Evolutionary conservation across 306 rosid species (phyloP), one percentile per base, ranked within the genome.

Genomic region (Prunus mongolica): DNA sequence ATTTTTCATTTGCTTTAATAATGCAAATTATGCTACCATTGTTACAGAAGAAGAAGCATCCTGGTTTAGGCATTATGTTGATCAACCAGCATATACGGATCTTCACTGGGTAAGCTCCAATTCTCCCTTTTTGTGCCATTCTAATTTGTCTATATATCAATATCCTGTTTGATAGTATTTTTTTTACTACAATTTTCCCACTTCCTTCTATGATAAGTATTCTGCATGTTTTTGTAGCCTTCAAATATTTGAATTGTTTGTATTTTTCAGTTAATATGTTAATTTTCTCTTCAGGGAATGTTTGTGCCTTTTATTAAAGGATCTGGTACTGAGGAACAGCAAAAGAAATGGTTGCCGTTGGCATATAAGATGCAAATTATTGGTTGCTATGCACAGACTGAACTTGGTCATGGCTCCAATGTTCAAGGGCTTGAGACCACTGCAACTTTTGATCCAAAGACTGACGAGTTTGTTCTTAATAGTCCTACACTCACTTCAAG

Each of bases 371-470:
- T 95, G 99, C 90, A 95, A 88, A 92, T 95, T 73, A 88, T 95
- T 81, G 99, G 99, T 80, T 95, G 99, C 90, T 95, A 92, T 88
- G 97, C 99, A 38, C 99, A 95, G 85, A 95, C 99, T 50, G 99
- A 95, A 83, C 99, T 95, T 64, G 99, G 99, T 25, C 99, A 95
- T 72, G 99, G 99, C 69, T 95, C 97, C 74, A 95, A 95, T 83
- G 96, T 95, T 79, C 99, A 92, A 86, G 99, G 99, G 79, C 92
- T 95, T 32, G 99, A 95, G 86, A 95, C 99, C 58, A 95, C 97
- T 46, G 99, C 99, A 76, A 92, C 96, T 71, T 92, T 89, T 83
- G 99, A 95, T 84, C 89, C 92, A 50, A 71, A 87, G 80, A 89
- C 93, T 13, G 97, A 92, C 3, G 97, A 95, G 79, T 95, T 95